Evolutionary conservation across 305 asterid genomes (phyloP).

Genomic region (Fraxinus angustifolia): DNA sequence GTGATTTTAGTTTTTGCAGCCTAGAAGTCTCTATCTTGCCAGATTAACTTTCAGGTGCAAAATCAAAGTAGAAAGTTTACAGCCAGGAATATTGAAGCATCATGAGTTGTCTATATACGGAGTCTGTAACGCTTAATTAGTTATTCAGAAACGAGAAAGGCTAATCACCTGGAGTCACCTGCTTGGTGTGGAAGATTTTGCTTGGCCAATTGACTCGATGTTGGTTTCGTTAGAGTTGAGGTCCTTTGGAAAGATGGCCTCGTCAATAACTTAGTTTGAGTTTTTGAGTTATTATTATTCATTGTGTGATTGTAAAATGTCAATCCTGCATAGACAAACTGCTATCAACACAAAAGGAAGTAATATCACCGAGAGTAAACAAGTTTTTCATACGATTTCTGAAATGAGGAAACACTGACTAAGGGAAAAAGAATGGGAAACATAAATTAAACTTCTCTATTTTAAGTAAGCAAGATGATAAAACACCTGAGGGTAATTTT

Average conservation of each 20-base stretch:
- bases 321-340: conserved; percentile 47
- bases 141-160: not conserved
- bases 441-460: not conserved
- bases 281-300: conserved; percentile 36
- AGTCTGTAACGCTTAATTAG: not conserved
- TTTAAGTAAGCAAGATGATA: conserved; percentile 6
- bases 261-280: conserved; percentile 37
- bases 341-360: conserved; percentile 11
- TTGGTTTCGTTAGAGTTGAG: conserved; percentile 94
- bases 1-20: not conserved
- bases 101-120: not conserved
- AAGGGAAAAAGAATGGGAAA: conserved; percentile 12
- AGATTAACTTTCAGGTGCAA: not conserved
- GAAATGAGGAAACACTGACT: conserved; percentile 12
- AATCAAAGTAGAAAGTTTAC: not conserved
- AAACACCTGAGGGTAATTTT: conserved; percentile 36
- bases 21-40: not conserved
- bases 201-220: conserved; percentile 90
- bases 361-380: conserved; percentile 1
- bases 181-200: conserved; percentile 58
- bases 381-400: not conserved
- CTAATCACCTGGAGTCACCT: conserved; percentile 43
- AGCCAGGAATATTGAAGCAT: not conserved
- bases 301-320: conserved; percentile 48
- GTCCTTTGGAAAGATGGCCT: conserved; percentile 60